phyloP scores from a whole-genome alignment of 2,329 filamentous ascomycete genomes.

The Alternaria tenuissima region DNA sequence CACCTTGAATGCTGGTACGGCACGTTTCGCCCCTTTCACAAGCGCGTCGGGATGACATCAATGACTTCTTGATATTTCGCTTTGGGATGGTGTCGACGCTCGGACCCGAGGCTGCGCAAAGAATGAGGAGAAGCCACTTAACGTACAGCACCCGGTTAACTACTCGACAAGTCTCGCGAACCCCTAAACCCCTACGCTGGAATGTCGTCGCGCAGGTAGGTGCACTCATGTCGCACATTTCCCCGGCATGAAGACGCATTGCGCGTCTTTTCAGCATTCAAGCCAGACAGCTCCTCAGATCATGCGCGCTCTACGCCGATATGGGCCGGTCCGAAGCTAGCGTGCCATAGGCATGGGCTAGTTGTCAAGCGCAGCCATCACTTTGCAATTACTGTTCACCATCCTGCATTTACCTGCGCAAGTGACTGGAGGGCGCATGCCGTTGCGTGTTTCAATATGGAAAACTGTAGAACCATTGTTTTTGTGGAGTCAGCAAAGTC shows the following conservation, averaged over 20 bases:
- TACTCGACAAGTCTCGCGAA: too few species aligned
- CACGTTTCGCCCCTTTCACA: not conserved
- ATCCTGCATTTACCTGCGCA: not conserved
- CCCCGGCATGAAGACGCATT: not conserved
- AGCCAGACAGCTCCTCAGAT: not conserved
- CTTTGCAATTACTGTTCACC: not conserved
- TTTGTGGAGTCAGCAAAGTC: too few species aligned
- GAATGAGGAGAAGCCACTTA: not conserved
- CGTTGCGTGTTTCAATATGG: too few species aligned
- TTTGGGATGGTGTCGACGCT: constrained; percentile 7
- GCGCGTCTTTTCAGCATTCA: not conserved
- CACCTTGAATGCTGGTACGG: constrained; percentile 11
- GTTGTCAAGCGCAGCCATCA: not conserved
- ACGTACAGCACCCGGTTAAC: not conserved
- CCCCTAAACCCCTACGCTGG: too few species aligned
- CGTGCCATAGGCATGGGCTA: not conserved
- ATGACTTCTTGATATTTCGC: constrained; percentile 13
- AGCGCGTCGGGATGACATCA: constrained; percentile 18
- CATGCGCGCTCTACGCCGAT: not conserved
- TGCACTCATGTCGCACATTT: not conserved
- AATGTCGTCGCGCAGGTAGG: not conserved
- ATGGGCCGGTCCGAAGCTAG: constrained; percentile 5
- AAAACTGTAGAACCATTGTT: too few species aligned
- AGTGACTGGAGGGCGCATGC: not conserved
- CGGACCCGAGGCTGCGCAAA: not conserved